phyloP scores from a whole-genome alignment of 306 rosid genomes.

The Crataegus laevigata region DNA sequence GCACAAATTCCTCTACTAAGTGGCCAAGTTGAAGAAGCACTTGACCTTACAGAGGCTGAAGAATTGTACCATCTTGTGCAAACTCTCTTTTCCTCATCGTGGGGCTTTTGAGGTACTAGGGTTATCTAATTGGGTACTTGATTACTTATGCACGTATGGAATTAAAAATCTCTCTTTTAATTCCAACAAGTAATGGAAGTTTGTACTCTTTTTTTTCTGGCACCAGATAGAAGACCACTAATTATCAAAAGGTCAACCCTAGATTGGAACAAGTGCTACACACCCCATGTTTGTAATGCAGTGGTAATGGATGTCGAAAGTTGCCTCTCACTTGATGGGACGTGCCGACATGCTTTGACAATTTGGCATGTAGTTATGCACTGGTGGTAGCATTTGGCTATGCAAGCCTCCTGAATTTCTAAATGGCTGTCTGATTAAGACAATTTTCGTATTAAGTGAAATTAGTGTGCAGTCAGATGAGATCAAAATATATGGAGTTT shows the following conservation, averaged over 20 bases:
- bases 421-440: too few species aligned
- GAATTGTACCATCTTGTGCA: not conserved
- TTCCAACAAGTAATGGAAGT: not conserved
- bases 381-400: not conserved
- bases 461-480: too few species aligned
- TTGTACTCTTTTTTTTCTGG: slow-evolving; percentile 17
- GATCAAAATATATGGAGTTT: too few species aligned
- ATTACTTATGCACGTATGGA: not conserved
- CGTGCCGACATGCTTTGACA: not conserved
- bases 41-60: not conserved
- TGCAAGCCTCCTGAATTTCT: not conserved
- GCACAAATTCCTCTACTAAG: slow-evolving; percentile 5
- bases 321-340: not conserved
- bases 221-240: slow-evolving; percentile 25
- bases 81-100: not conserved
- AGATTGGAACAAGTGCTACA: slow-evolving; percentile 4
- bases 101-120: not conserved
- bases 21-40: slow-evolving; percentile 52
- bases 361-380: not conserved
- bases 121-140: not conserved
- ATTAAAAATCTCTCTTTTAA: not conserved
- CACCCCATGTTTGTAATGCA: slow-evolving; percentile 7
- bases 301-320: slow-evolving; percentile 4
- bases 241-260: slow-evolving; percentile 15
- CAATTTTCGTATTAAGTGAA: too few species aligned